A percentile compares a stretch with the other conserved stretches of the same genome.
Evolutionary conservation across 345 rosid species (phyloP).

Genomic region (Hypericum perforatum): DNA sequence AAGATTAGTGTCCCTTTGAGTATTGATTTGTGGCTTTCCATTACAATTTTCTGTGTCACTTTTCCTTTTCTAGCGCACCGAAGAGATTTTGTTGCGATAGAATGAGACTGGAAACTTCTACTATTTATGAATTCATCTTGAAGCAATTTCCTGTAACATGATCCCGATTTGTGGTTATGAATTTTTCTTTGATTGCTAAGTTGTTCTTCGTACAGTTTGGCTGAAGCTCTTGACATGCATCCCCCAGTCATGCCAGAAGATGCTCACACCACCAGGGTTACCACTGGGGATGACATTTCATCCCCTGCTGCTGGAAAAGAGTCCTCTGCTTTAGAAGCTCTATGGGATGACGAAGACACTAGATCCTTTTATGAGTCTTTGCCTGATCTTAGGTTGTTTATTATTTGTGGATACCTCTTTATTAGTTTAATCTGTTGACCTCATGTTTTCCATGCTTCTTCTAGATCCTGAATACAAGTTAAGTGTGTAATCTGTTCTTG

Average conservation of each 20-base stretch:
- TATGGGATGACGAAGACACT: slow-evolving; percentile 98
- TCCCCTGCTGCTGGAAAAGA: slow-evolving; percentile 71
- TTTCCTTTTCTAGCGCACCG: no score
- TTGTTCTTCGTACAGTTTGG: slow-evolving; percentile 43
- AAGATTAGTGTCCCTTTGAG: no score
- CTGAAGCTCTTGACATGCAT: slow-evolving; percentile 98
- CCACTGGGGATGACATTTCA: slow-evolving; percentile 72
- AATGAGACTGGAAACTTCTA: no score
- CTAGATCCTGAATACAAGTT: not conserved
- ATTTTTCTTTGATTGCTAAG: not conserved
- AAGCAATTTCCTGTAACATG: no score
- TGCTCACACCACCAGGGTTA: slow-evolving; percentile 86
- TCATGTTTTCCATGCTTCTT: not conserved
- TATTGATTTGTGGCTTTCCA: no score
- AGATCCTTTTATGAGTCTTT: slow-evolving; percentile 88
- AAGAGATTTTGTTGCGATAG: no score
- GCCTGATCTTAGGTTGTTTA: slow-evolving; percentile 90
- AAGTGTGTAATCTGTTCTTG: slow-evolving; percentile 17
- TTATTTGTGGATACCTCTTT: slow-evolving; percentile 4
- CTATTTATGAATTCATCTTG: no score
- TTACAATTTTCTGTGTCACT: no score
- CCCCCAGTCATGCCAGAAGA: slow-evolving; percentile 98
- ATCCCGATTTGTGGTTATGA: no score
- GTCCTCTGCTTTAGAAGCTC: slow-evolving; percentile 56
- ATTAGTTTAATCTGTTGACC: slow-evolving; percentile 1